Percentiles rank a stretch among this genome's conserved stretches.
phyloP scores from a whole-genome alignment of 805 yeast species.

The Myxozyma geophila region DNA sequence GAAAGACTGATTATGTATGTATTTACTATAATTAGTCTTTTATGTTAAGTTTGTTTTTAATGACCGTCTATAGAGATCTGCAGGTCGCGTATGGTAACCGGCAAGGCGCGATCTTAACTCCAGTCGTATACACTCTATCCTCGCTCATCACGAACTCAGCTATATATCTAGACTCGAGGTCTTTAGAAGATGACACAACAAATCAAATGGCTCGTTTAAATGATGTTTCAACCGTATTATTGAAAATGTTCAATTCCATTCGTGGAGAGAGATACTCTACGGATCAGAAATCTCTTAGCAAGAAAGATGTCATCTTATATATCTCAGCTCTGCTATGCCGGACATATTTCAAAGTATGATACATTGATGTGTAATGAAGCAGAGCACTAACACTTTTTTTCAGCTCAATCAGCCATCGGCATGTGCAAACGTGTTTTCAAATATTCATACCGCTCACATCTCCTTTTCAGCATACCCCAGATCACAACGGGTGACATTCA shows the following conservation, averaged over 20 bases:
- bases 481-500: slow-evolving; percentile 58
- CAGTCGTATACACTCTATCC: slow-evolving; percentile 17
- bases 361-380: slow-evolving; percentile 27
- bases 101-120: slow-evolving; percentile 41
- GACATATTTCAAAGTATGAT: slow-evolving; percentile 54
- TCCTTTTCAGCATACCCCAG: slow-evolving; percentile 49
- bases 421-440: slow-evolving; percentile 57
- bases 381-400: slow-evolving; percentile 42
- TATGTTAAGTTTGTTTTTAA: slow-evolving; percentile 28
- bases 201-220: slow-evolving; percentile 42
- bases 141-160: slow-evolving; percentile 18
- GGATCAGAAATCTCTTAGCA: slow-evolving; percentile 36
- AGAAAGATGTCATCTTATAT: slow-evolving; percentile 57
- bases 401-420: slow-evolving; percentile 41
- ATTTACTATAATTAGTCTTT: neutral
- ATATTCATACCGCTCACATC: slow-evolving; percentile 56
- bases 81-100: slow-evolving; percentile 47
- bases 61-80: slow-evolving; percentile 41
- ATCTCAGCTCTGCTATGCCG: slow-evolving; percentile 61
- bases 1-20: slow-evolving; percentile 50
- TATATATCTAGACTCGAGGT: slow-evolving; percentile 26
- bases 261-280: slow-evolving; percentile 52
- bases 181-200: slow-evolving; percentile 25
- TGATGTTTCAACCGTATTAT: slow-evolving; percentile 57
- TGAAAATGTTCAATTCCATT: slow-evolving; percentile 64